A percentile compares a stretch with the other conserved stretches of the same genome.
Evolutionary conservation across 1,284 basidiomycete genomes (phyloP).

Genomic region (Papiliotrema nemorosa): DNA sequence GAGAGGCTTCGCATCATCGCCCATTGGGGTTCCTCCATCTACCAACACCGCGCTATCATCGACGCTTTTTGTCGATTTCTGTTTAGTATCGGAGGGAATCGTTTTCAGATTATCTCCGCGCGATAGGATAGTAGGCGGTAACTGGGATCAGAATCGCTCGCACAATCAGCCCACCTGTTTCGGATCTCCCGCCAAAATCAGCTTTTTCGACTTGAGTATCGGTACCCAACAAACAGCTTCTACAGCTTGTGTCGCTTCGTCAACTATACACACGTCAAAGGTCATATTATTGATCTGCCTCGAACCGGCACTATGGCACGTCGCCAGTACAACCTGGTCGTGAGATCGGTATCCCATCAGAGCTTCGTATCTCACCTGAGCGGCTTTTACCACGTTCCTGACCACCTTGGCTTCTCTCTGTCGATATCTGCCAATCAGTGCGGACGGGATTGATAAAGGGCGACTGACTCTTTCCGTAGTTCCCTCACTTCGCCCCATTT

Average conservation of each 20-base stretch:
- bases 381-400: slow-evolving; percentile 68
- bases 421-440: slow-evolving; percentile 61
- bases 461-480: slow-evolving; percentile 77
- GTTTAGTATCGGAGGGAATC: too few species aligned
- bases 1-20: not conserved
- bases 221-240: slow-evolving; percentile 97
- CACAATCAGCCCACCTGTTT: slow-evolving; percentile 62
- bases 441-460: not conserved
- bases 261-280: slow-evolving; percentile 91
- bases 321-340: slow-evolving; percentile 74
- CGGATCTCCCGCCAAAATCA: slow-evolving; percentile 85
- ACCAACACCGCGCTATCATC: not conserved
- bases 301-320: slow-evolving; percentile 86
- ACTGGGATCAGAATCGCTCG: slow-evolving; percentile 38
- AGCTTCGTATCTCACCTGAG: too few species aligned
- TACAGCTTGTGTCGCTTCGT: slow-evolving; percentile 94
- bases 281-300: slow-evolving; percentile 67
- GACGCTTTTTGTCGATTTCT: too few species aligned
- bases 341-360: slow-evolving; percentile 2
- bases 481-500: slow-evolving; percentile 89
- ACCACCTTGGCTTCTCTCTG: slow-evolving; percentile 81
- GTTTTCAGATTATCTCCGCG: too few species aligned
- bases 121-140: slow-evolving; percentile 91
- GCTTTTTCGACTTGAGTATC: slow-evolving; percentile 75
- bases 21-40: not conserved